Conservation (phyloP, 2,329 filamentous ascomycete genomes). For the Apiospora hydei region DNA sequence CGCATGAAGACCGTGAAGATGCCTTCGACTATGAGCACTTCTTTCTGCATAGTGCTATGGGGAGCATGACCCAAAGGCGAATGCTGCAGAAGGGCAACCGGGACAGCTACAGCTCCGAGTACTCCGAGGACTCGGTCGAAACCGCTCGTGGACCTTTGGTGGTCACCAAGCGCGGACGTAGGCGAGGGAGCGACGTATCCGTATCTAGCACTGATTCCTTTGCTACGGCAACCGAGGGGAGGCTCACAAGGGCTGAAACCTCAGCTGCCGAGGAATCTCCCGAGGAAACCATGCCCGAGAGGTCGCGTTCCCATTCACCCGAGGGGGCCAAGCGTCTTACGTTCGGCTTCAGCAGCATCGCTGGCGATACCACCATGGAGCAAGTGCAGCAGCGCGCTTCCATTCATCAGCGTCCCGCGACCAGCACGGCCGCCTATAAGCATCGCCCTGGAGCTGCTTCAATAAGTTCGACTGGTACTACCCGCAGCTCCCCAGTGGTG, state of each 20-base stretch:
- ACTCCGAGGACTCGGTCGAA: conserved; percentile 63
- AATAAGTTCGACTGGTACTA: conserved; percentile 64
- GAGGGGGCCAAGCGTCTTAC: conserved; percentile 40
- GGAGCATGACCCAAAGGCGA: conserved; percentile 69
- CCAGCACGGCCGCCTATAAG: conserved; percentile 47
- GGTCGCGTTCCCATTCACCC: conserved; percentile 42
- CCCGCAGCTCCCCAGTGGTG: conserved; percentile 68
- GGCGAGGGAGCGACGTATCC: conserved; percentile 58
- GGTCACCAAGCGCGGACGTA: conserved; percentile 35
- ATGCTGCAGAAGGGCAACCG: conserved; percentile 54
- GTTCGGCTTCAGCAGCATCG: conserved; percentile 33
- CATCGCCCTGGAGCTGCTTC: conserved; percentile 66
- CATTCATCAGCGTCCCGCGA: conserved; percentile 52
- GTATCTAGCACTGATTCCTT: conserved; percentile 62
- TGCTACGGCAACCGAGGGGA: conserved; percentile 62
- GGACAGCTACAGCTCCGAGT: conserved; percentile 63
- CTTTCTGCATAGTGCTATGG: conserved; percentile 91
- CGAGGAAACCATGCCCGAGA: conserved; percentile 35
- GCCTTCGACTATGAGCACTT: conserved; percentile 98
- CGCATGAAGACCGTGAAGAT: conserved; percentile 92
- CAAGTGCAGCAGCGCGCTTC: conserved; percentile 40
- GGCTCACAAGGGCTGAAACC: conserved; percentile 37
- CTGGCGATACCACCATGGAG: conserved; percentile 36
- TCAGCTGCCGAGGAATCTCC: conserved; percentile 33
- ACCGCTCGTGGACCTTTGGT: conserved; percentile 61